Evolutionary conservation across 192 early-diverging fungal species (phyloP).

Genomic region (Dissophora ornata): DNA sequence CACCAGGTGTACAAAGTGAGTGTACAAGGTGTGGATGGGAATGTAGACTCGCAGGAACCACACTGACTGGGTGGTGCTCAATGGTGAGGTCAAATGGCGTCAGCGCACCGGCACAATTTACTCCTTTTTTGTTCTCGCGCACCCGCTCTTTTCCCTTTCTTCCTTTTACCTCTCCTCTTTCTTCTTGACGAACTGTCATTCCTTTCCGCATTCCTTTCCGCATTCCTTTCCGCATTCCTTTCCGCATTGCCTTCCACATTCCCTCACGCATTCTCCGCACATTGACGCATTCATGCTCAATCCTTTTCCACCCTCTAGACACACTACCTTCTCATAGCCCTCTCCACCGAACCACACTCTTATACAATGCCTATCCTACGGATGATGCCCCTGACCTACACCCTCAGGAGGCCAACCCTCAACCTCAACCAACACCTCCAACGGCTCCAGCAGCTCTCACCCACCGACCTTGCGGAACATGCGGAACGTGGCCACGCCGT

Average conservation of each 20-base stretch:
- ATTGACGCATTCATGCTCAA: too few relatives aligned
- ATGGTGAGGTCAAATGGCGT: too few relatives aligned
- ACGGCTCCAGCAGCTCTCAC: neutral
- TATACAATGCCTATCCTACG: conserved; percentile 41
- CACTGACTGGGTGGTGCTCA: too few relatives aligned
- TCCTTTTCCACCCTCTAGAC: neutral
- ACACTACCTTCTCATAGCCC: neutral
- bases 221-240: too few relatives aligned
- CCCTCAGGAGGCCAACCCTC: conserved; percentile 20
- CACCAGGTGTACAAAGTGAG: too few relatives aligned
- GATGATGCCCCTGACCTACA: conserved; percentile 25
- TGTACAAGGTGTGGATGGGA: too few relatives aligned
- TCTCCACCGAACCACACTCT: neutral
- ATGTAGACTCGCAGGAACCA: too few relatives aligned
- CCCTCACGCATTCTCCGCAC: too few relatives aligned
- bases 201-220: too few relatives aligned
- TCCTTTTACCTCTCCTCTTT: neutral
- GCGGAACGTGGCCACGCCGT: conserved; percentile 27
- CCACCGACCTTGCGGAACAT: neutral
- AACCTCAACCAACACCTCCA: neutral
- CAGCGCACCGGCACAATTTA: too few relatives aligned
- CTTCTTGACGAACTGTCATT: too few relatives aligned
- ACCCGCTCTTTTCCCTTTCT: neutral
- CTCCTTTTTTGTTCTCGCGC: neutral
- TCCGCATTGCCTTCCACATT: too few relatives aligned